Evolutionary conservation across 2,329 filamentous ascomycete genomes (phyloP).

Genomic region (Triangularia setosa): DNA sequence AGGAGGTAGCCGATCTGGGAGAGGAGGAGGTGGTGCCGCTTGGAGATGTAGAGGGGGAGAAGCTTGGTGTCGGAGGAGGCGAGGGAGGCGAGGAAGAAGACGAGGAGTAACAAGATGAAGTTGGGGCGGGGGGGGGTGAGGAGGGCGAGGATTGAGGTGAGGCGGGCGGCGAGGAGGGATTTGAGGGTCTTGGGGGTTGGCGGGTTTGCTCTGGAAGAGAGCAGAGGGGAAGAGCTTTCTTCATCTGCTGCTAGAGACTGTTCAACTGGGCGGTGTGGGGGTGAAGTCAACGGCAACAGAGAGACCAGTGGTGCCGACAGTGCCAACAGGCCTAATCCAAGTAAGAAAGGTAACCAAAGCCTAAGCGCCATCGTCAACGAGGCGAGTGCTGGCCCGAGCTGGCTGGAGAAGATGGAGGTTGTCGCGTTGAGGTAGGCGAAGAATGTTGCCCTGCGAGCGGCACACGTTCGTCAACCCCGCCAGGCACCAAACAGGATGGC

Average conservation of each 20-base stretch:
- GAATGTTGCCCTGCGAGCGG: constrained; percentile 47
- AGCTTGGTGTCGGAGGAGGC: constrained; percentile 50
- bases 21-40: constrained; percentile 42
- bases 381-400: constrained; percentile 43
- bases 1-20: constrained; percentile 45
- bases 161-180: constrained; percentile 27
- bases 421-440: constrained; percentile 50
- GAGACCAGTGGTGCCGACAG: constrained; percentile 32
- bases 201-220: not conserved
- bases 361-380: constrained; percentile 42
- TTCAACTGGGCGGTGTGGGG: not conserved
- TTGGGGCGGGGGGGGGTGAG: constrained; percentile 30
- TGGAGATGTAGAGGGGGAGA: constrained; percentile 48
- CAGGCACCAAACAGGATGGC: too few species aligned
- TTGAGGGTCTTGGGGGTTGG: constrained; percentile 31
- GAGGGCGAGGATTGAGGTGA: constrained; percentile 27
- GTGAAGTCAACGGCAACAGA: constrained; percentile 19
- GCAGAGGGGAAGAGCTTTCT: too few species aligned
- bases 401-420: constrained; percentile 43
- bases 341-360: constrained; percentile 43
- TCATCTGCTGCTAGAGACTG: too few species aligned
- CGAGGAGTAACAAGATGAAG: constrained; percentile 39
- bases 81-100: constrained; percentile 46
- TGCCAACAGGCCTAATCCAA: constrained; percentile 36
- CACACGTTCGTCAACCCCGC: not conserved